A percentile compares a stretch with the other conserved stretches of the same genome.
These are phyloP conservation scores for Alternaria angustiovoidea DNA, from an alignment of 2,329 filamentous ascomycete species.

Conservation along the genomic window DNA sequence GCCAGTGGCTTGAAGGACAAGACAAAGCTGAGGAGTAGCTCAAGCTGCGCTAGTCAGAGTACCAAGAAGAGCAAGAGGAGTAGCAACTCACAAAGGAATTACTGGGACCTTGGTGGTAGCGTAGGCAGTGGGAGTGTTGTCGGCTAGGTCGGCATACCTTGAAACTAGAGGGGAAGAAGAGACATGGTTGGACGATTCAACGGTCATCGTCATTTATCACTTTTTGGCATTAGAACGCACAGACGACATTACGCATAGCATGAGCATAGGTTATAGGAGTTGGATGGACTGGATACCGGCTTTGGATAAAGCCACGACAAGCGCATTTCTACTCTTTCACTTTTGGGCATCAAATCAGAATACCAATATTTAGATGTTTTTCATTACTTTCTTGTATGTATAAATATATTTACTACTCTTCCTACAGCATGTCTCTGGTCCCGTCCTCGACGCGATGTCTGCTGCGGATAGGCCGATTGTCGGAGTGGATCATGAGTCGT, in stretches of 20 bases:
- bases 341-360: conserved; percentile 1
- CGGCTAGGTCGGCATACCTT: conserved; percentile 15
- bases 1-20: neutral
- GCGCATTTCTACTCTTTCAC: neutral
- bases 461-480: neutral
- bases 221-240: conserved; percentile 1
- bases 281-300: neutral
- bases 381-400: neutral
- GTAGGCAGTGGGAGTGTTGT: conserved; percentile 70
- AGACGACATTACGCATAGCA: conserved; percentile 1
- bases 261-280: neutral
- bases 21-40: conserved; percentile 53
- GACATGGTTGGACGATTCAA: neutral
- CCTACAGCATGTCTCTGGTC: neutral
- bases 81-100: conserved; percentile 79
- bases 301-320: neutral
- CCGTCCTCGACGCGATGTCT: neutral
- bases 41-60: conserved; percentile 87
- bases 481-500: neutral
- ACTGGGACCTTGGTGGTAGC: conserved; percentile 89
- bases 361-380: neutral
- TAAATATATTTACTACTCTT: neutral
- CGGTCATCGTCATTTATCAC: neutral
- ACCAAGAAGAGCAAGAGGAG: conserved; percentile 75
- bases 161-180: neutral